Base-by-base conservation (phyloP, 225 moss, liverwort and hornwort genomes). In the Anthoceros angustus region DNA sequence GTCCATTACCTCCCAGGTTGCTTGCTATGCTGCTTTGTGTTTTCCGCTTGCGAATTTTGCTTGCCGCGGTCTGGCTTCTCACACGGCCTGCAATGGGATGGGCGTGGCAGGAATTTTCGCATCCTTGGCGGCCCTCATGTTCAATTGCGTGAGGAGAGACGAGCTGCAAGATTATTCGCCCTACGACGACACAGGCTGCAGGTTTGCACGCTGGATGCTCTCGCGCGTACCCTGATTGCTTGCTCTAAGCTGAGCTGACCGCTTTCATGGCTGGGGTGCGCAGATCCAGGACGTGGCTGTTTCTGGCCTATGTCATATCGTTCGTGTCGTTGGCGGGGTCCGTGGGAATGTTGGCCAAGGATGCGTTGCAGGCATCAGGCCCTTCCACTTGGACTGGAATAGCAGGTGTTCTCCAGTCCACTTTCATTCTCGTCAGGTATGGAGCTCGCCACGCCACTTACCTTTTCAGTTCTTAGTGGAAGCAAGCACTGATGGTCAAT, bases 211-310 rank as follows among this genome's bases (percentile, higher is more conserved):
- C 25, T 73, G 20, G 25, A 23, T 10, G 49, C 39, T 71, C 42
- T 64, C 64, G 39, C 8, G 14, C 45, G 32, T 70, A 8, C 20
- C 38, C 16, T 65, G 32, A 0, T 39, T 40, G 38, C 20, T 67
- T 43, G 38, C 38, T 25, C 43, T 32, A 15, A 40, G 24, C 18
- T 12, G 26, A 16, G 24, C n/a, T 25, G 12, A 6, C 40, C 20
- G 20, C 40, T 39, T 39, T 40, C 41, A n/a, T 63, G 2, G 42
- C 20, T 20, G 55, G 32, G 63, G 38, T 80, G 32, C 68, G 62
- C 82, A 92, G 88, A 66, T 84, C 83, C 61, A 84, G 88, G 73
- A 88, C 86, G 38, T 92, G 92, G 92, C 78, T 92, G 68, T 92
- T 88, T 77, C 77, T 92, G 45, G 84, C 92, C 25, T 92, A 92